Evolutionary conservation across 2,329 filamentous ascomycete genomes (phyloP), one percentile per base, ranked within the genome.

Genomic region (Shiraia sp.): DNA sequence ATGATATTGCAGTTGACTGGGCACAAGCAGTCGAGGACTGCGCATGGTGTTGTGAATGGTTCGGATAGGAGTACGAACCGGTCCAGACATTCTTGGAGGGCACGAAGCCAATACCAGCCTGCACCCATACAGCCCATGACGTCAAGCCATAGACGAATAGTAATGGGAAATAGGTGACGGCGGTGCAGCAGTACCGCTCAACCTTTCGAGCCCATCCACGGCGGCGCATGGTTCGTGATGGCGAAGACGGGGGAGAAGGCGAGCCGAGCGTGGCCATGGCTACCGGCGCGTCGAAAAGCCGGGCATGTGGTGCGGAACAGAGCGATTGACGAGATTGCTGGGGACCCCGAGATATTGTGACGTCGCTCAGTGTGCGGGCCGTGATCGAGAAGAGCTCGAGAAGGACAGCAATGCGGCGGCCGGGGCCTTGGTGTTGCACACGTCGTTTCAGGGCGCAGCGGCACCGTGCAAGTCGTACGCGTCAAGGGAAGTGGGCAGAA

Each of bases 71-170:
- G 29, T 10, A 47, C 58, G 36, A 54, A 69, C 66, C 66, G 37
- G 65, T 68, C 66, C 66, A 69, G 45, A 46, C 52, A 42, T 64
- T 58, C 55, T 63, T 66, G 6, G 58, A 51, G 1, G 65, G 59
- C 40, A 51, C 54, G 32, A 69, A 60, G 37, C 88, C 87, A 45
- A 96, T 87, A 42, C 78, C 84, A 33, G 87, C 79, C 57, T 91
- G 80, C 7, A 96, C 90, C 79, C 87, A 96, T n/a, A 87, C 81
- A 2, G 90, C 91, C 93, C 93, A 99, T 9, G 87, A 87, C n/a
- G 90, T 92, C 54, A 96, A 71, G 41, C 86, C 80, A 63, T 96
- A 96, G 44, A 97, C 88, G 65, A 97, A 96, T 19, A 76, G 75
- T 13, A 97, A 78, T n/a, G 92, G 92, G 55, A 95, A 88, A 69